Evolutionary conservation across 768 basidiomycete species (phyloP).

Genomic region (Boletus pseudopeckii): DNA sequence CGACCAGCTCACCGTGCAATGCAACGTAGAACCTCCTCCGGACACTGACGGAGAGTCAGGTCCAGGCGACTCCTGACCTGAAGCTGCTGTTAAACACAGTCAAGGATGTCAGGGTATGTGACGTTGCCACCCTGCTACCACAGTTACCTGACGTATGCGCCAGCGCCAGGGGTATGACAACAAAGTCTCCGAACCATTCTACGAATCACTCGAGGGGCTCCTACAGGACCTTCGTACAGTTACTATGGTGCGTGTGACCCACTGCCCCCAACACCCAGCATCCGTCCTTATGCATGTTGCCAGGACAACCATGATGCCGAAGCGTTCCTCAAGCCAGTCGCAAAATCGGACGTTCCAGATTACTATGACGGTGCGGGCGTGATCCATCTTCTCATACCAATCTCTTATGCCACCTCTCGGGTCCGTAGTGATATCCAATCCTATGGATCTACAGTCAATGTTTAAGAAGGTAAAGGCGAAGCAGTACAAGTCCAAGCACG

Average conservation of each 20-base stretch:
- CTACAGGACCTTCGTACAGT: slow-evolving; percentile 79
- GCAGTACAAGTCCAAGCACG: slow-evolving; percentile 88
- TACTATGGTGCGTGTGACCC: slow-evolving; percentile 50
- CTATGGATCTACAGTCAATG: slow-evolving; percentile 96
- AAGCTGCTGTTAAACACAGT: slow-evolving; percentile 79
- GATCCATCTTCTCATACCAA: not conserved
- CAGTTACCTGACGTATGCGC: slow-evolving; percentile 22
- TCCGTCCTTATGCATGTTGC: slow-evolving; percentile 25
- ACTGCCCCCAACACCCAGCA: slow-evolving; percentile 20
- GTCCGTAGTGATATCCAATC: slow-evolving; percentile 76
- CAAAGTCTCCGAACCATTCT: slow-evolving; percentile 85
- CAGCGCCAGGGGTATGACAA: slow-evolving; percentile 52
- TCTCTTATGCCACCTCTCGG: slow-evolving; percentile 3
- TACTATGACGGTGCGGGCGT: slow-evolving; percentile 78
- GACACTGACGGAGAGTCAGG: slow-evolving; percentile 76
- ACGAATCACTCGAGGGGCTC: slow-evolving; percentile 89
- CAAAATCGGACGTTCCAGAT: slow-evolving; percentile 85
- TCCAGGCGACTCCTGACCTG: slow-evolving; percentile 67
- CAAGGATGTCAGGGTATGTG: slow-evolving; percentile 82
- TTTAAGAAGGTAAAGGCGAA: slow-evolving; percentile 90
- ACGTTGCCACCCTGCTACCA: slow-evolving; percentile 13
- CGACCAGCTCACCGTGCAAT: slow-evolving; percentile 2
- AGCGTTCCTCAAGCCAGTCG: slow-evolving; percentile 91
- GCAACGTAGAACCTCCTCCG: slow-evolving; percentile 75
- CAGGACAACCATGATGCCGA: slow-evolving; percentile 88